A percentile compares a stretch with the other conserved stretches of the same genome.
These are phyloP conservation scores for Trametes villosa DNA, from an alignment of 768 basidiomycete species.

Conservation along the genomic window DNA sequence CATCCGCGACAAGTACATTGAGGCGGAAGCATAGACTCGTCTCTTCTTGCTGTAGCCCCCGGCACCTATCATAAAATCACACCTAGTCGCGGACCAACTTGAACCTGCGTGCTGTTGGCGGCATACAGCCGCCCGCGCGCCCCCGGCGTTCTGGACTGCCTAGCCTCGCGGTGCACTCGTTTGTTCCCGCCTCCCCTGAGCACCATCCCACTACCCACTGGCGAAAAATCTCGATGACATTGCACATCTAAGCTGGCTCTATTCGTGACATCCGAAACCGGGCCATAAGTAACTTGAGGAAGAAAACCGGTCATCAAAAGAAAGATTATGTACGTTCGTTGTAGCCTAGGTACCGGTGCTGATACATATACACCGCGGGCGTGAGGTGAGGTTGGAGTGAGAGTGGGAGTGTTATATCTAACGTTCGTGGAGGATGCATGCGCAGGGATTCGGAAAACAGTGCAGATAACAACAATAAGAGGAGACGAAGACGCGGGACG, in stretches of 20 bases:
- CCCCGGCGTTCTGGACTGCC: too few relatives aligned
- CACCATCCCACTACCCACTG: background rate
- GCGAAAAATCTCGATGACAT: background rate
- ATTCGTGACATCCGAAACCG: constrained; percentile 3
- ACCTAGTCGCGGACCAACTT: constrained; percentile 1
- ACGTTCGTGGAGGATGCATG: constrained; percentile 21
- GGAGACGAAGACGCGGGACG: background rate
- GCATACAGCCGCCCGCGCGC: too few relatives aligned
- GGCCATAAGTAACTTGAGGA: background rate
- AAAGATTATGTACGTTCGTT: constrained; percentile 17
- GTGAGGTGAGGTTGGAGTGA: background rate
- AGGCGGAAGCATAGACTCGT: constrained; percentile 31
- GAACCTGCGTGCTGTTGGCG: background rate
- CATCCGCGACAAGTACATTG: constrained; percentile 79
- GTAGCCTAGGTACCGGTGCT: constrained; percentile 11
- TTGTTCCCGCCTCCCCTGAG: too few relatives aligned
- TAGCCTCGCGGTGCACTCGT: too few relatives aligned
- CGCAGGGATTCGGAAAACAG: constrained; percentile 7
- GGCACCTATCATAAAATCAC: constrained; percentile 5
- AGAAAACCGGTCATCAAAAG: background rate
- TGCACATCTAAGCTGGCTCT: constrained; percentile 8
- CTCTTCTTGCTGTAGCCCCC: background rate
- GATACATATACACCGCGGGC: constrained; percentile 20
- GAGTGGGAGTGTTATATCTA: constrained; percentile 2
- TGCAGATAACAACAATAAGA: constrained; percentile 1